A percentile compares a stretch with the other conserved stretches of the same genome.
Conservation (phyloP, 768 basidiomycete species). For the Mycena albidolilacea region DNA sequence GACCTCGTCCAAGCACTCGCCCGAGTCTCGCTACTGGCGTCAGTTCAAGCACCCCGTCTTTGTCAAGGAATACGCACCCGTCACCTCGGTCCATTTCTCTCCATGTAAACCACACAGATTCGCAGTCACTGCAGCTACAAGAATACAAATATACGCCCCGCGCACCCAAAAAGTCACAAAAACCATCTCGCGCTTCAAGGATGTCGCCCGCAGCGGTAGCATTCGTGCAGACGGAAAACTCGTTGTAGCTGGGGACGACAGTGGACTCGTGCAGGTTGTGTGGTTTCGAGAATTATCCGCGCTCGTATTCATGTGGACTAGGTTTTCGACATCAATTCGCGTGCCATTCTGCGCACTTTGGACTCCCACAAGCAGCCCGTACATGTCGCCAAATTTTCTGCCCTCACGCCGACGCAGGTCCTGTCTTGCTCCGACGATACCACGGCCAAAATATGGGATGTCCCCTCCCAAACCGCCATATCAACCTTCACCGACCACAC, state of each 20-base stretch:
- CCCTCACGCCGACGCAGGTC: constrained; percentile 83
- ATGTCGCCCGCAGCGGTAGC: constrained; percentile 90
- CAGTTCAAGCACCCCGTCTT: constrained; percentile 93
- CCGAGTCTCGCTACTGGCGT: constrained; percentile 90
- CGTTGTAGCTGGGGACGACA: constrained; percentile 95
- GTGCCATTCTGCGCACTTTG: constrained; percentile 93
- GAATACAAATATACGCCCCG: constrained; percentile 96
- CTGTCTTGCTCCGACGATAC: constrained; percentile 98
- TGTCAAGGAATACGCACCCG: constrained; percentile 96
- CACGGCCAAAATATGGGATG: constrained; percentile 94
- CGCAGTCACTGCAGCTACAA: constrained; percentile 94
- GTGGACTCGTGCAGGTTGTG: constrained; percentile 85
- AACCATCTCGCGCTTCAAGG: constrained; percentile 97
- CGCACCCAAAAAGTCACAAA: constrained; percentile 97
- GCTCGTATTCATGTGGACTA: constrained; percentile 46
- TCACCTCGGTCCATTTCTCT: constrained; percentile 95
- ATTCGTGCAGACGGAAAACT: constrained; percentile 96
- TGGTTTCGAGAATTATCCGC: background rate
- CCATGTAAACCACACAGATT: constrained; percentile 91
- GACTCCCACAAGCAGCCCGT: constrained; percentile 97
- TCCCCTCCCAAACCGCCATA: constrained; percentile 88
- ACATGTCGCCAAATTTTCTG: constrained; percentile 94
- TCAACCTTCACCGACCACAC: constrained; percentile 88
- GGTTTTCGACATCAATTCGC: constrained; percentile 94
- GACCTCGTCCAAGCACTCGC: constrained; percentile 70